Evolutionary conservation across 371 early-diverging fungal species (phyloP).

Genomic region (Actinomortierella ambigua): DNA sequence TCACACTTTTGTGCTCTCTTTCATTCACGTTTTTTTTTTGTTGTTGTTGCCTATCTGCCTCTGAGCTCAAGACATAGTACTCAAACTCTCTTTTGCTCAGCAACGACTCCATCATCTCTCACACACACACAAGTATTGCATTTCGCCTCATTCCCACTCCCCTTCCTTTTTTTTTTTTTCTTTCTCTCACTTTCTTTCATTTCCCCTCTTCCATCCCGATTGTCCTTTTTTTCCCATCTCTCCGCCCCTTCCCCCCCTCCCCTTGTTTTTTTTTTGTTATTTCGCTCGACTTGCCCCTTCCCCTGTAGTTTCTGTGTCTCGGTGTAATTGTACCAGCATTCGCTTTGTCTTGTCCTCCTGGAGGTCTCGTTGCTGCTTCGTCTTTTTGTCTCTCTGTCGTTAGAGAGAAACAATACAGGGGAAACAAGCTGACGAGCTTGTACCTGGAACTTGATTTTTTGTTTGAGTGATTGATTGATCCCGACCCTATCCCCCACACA

Average conservation of each 20-base stretch:
- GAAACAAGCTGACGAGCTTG: background rate
- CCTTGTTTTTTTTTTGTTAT: background rate
- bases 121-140: background rate
- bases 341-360: too few relatives aligned
- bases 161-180: background rate
- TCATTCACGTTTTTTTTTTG: background rate
- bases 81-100: too few relatives aligned
- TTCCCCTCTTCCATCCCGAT: background rate
- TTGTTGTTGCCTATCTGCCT: background rate
- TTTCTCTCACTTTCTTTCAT: conserved; percentile 5
- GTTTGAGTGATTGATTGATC: background rate
- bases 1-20: too few relatives aligned
- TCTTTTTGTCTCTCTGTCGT: too few relatives aligned
- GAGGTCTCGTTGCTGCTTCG: too few relatives aligned
- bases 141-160: background rate
- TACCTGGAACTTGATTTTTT: background rate
- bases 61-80: too few relatives aligned
- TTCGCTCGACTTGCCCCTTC: too few relatives aligned
- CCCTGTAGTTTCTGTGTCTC: too few relatives aligned
- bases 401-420: background rate
- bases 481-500: background rate
- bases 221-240: background rate
- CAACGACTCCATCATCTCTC: background rate
- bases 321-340: too few relatives aligned
- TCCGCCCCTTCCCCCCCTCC: background rate